Conservation (phyloP, 78 protist genomes). For the Pigoraptor vietnamica region DNA sequence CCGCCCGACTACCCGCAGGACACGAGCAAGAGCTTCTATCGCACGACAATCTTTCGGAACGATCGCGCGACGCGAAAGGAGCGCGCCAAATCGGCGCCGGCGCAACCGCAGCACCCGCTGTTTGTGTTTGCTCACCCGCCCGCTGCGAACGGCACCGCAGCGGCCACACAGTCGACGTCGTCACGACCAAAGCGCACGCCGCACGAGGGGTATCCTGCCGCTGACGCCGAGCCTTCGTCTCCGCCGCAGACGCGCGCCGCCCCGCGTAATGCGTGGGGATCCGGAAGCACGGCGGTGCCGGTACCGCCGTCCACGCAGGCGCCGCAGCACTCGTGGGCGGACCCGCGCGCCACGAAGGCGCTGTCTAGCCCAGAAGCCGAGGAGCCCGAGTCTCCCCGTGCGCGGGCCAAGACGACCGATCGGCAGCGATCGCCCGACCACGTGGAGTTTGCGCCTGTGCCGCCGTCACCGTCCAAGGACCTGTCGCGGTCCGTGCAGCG, state of each 20-base stretch:
- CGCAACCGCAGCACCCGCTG: background rate
- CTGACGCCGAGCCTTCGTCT: no score
- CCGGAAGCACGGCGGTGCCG: no score
- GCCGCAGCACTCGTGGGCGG: no score
- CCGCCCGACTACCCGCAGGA: background rate
- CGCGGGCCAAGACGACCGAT: no score
- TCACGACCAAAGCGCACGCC: background rate
- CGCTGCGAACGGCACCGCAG: background rate
- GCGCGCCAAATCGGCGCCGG: background rate
- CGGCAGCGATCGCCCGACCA: background rate
- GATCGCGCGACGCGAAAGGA: background rate
- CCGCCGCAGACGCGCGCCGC: no score
- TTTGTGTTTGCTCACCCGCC: background rate
- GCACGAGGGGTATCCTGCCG: background rate
- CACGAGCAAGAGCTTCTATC: background rate
- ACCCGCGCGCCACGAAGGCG: background rate
- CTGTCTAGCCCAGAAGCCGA: background rate
- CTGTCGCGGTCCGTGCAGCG: background rate
- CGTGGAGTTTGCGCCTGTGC: background rate
- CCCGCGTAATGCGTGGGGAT: no score
- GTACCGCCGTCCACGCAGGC: no score
- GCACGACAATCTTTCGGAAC: background rate
- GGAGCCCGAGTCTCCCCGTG: no score
- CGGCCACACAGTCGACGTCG: background rate
- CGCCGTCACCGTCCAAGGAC: background rate